Evolutionary conservation across 148 eudicot species (phyloP).

Genomic region (Cornus suecica): DNA sequence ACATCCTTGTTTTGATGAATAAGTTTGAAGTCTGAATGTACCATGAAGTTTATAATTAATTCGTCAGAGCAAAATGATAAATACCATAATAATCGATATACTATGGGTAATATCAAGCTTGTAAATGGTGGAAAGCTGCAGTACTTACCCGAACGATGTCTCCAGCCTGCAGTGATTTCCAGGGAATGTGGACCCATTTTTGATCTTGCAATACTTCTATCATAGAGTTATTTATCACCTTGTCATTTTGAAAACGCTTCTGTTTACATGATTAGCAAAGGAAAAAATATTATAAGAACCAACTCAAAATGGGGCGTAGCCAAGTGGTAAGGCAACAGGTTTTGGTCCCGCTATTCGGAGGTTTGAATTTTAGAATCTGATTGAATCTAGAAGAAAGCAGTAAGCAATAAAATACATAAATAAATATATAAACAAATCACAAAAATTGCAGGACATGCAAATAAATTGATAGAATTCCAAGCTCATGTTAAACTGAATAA

Average conservation of each 20-base stretch:
- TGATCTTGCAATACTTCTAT: constrained; percentile 70
- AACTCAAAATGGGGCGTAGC: constrained; percentile 7
- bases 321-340: too few relatives aligned
- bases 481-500: not conserved
- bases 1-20: not conserved
- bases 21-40: not conserved
- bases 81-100: not conserved
- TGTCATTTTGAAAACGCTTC: constrained; percentile 96
- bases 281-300: constrained; percentile 10
- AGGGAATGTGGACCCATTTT: constrained; percentile 63
- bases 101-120: not conserved
- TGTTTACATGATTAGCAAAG: constrained; percentile 33
- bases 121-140: not conserved
- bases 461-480: not conserved
- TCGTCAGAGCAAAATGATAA: not conserved
- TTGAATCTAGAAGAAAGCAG: not conserved
- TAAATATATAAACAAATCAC: too few relatives aligned
- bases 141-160: constrained; percentile 85
- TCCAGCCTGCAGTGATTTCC: constrained; percentile 94
- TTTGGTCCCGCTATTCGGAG: too few relatives aligned
- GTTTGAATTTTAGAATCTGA: too few relatives aligned
- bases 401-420: not conserved
- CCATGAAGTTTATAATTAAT: not conserved
- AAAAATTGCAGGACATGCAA: not conserved
- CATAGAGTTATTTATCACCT: constrained; percentile 70